Evolutionary conservation across 768 basidiomycete genomes (phyloP).

Genomic region (Phlebiopsis flavidoalba): DNA sequence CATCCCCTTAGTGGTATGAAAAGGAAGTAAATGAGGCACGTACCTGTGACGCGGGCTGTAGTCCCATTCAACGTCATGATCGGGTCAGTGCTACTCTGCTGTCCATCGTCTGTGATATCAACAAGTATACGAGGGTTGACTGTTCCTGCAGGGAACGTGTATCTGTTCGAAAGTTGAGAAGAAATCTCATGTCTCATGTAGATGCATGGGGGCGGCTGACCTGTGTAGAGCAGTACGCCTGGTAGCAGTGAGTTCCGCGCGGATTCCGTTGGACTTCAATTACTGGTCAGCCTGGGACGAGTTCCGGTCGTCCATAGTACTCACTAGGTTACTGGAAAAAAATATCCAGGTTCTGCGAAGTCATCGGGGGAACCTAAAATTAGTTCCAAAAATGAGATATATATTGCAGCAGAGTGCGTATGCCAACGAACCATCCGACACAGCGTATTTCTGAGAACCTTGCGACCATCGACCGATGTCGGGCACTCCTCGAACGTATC

Average conservation of each 20-base stretch:
- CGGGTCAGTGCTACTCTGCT: constrained; percentile 44
- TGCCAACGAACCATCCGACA: constrained; percentile 36
- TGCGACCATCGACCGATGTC: constrained; percentile 41
- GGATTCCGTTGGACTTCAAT: constrained; percentile 46
- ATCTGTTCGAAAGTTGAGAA: constrained; percentile 8
- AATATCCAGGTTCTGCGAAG: constrained; percentile 61
- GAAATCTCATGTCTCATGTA: background rate
- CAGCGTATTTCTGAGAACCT: constrained; percentile 41
- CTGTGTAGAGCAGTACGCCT: constrained; percentile 56
- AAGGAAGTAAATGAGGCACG: background rate
- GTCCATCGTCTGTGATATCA: constrained; percentile 61
- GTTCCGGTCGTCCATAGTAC: background rate
- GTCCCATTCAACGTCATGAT: constrained; percentile 42
- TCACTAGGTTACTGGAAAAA: constrained; percentile 53
- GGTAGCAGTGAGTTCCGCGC: constrained; percentile 56
- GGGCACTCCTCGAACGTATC: constrained; percentile 45
- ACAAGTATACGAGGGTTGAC: constrained; percentile 45
- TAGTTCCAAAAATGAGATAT: background rate
- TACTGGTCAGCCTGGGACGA: background rate
- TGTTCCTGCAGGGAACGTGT: constrained; percentile 25
- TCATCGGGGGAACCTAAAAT: constrained; percentile 51
- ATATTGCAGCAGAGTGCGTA: background rate
- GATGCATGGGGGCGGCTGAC: constrained; percentile 20
- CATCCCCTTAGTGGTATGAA: background rate
- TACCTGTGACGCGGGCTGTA: constrained; percentile 46